Evolutionary conservation across 805 yeast genomes (phyloP).

Genomic region (Saturnispora serradocipensis): DNA sequence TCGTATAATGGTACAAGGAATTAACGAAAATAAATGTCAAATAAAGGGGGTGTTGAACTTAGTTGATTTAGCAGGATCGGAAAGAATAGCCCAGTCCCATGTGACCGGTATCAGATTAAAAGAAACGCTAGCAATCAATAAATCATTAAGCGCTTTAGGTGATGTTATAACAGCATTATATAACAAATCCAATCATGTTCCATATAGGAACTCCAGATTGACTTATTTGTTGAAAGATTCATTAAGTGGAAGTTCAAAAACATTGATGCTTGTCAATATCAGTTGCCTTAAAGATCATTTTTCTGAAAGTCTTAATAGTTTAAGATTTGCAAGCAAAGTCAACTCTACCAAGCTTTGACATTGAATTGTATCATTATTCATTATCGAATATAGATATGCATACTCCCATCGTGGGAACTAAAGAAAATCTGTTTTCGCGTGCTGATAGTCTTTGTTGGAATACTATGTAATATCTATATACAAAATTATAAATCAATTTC

Average conservation of each 20-base stretch:
- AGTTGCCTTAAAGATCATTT: slow-evolving; percentile 57
- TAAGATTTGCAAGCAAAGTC: slow-evolving; percentile 83
- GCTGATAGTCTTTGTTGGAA: neutral
- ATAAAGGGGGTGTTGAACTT: slow-evolving; percentile 61
- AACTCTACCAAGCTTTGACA: slow-evolving; percentile 36
- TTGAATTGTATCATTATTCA: neutral
- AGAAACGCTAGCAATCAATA: slow-evolving; percentile 86
- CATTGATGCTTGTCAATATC: slow-evolving; percentile 86
- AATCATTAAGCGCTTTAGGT: slow-evolving; percentile 78
- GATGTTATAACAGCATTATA: slow-evolving; percentile 58
- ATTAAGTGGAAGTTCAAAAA: slow-evolving; percentile 76
- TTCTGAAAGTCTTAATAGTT: slow-evolving; percentile 73
- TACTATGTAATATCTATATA: neutral
- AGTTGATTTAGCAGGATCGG: slow-evolving; percentile 93
- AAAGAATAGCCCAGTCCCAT: slow-evolving; percentile 65
- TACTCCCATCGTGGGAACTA: no score
- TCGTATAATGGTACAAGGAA: slow-evolving; percentile 51
- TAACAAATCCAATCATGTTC: slow-evolving; percentile 39
- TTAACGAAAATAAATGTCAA: slow-evolving; percentile 30
- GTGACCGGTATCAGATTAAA: slow-evolving; percentile 71
- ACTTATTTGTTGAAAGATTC: slow-evolving; percentile 82
- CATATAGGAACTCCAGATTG: slow-evolving; percentile 62
- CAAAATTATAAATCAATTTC: neutral
- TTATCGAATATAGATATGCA: no score
- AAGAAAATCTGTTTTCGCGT: neutral